Conservation (phyloP, 192 early-diverging fungal genomes). For the Lobosporangium transversale region DNA sequence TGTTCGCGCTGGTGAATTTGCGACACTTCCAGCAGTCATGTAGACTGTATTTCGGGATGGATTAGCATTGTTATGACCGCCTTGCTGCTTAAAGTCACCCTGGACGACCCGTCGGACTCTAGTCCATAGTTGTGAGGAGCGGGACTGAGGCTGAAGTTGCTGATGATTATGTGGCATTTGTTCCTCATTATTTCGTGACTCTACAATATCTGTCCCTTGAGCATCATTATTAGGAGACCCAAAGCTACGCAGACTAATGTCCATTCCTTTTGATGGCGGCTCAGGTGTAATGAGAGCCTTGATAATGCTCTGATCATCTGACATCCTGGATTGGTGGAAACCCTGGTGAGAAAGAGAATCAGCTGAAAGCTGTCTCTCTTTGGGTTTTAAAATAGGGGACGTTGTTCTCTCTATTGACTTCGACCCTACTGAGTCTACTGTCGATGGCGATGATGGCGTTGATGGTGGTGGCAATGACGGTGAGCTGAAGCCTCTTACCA, state of each 20-base stretch:
- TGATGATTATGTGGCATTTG: not conserved
- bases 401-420: not conserved
- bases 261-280: not conserved
- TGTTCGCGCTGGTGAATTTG: constrained; percentile 1
- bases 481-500: constrained; percentile 33
- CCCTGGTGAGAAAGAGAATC: not conserved
- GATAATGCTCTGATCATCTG: not conserved
- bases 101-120: constrained; percentile 26
- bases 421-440: not conserved
- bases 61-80: not conserved
- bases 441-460: not conserved
- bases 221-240: not conserved
- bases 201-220: not conserved
- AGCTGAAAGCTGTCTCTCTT: not conserved
- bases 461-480: not conserved
- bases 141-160: not conserved
- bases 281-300: not conserved
- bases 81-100: constrained; percentile 12
- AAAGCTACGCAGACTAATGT: not conserved
- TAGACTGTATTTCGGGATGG: constrained; percentile 22
- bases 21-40: constrained; percentile 12
- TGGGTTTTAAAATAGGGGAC: not conserved
- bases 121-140: constrained; percentile 29
- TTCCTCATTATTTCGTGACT: not conserved
- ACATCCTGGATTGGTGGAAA: not conserved